These are phyloP conservation scores for Puya raimondii DNA, from an alignment of 176 grass and related monocot species.

Conservation along the genomic window DNA sequence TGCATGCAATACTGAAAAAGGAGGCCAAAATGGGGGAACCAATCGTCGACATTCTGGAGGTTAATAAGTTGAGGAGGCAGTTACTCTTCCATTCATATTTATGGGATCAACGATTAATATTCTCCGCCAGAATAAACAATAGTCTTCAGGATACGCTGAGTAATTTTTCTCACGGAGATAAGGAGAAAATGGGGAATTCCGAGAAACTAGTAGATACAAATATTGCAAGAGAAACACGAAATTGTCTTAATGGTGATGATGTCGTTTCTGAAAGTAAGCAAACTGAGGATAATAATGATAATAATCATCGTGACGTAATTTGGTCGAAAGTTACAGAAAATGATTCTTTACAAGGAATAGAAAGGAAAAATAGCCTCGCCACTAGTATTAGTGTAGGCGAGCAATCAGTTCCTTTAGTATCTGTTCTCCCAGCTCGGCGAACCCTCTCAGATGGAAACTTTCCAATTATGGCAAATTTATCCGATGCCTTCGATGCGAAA, in stretches of 20 bases:
- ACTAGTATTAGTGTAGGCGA: constrained; percentile 52
- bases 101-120: constrained; percentile 72
- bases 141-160: constrained; percentile 21
- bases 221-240: constrained; percentile 36
- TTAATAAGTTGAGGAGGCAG: constrained; percentile 84
- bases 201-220: constrained; percentile 40
- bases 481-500: constrained; percentile 72
- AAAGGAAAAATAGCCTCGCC: constrained; percentile 33
- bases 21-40: constrained; percentile 46
- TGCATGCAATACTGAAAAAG: constrained; percentile 73
- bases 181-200: constrained; percentile 26
- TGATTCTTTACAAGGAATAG: constrained; percentile 37
- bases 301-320: constrained; percentile 20
- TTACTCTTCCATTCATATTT: constrained; percentile 76
- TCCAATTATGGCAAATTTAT: constrained; percentile 57
- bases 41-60: constrained; percentile 72
- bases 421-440: constrained; percentile 50
- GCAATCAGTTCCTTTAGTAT: constrained; percentile 41
- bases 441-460: constrained; percentile 87
- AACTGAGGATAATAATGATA: constrained; percentile 33
- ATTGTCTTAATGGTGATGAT: constrained; percentile 22
- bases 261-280: constrained; percentile 22
- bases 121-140: constrained; percentile 42
- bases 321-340: constrained; percentile 23
- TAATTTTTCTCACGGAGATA: constrained; percentile 35